phyloP scores from a whole-genome alignment of 441 rosid species.

The Aquilaria agallochum region DNA sequence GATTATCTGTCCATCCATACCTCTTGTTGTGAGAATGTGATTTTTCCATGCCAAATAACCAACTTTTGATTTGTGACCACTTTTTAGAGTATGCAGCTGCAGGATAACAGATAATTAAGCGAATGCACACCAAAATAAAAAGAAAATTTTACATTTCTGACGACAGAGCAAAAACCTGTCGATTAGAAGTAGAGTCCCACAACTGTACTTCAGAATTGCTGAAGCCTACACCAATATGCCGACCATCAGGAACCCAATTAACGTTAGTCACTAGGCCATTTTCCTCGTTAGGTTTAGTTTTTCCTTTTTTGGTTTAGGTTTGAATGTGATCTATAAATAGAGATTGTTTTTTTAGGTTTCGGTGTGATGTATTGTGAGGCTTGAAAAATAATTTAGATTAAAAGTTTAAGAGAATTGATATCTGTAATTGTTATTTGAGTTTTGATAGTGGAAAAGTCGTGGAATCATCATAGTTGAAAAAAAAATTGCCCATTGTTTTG shows the following conservation, averaged over 20 bases:
- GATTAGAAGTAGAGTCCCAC: conserved; percentile 36
- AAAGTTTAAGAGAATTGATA: too few relatives aligned
- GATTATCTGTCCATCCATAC: conserved; percentile 42
- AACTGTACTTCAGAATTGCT: conserved; percentile 35
- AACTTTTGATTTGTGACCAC: conserved; percentile 34
- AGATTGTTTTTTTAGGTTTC: too few relatives aligned
- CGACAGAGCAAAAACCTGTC: conserved; percentile 17
- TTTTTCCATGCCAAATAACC: conserved; percentile 43
- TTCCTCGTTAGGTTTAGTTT: conserved; percentile 12
- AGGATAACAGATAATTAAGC: neutral
- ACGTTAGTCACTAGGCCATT: conserved; percentile 37
- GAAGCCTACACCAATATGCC: conserved; percentile 36
- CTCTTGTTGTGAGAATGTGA: conserved; percentile 48
- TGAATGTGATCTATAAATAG: too few relatives aligned
- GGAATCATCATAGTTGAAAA: too few relatives aligned
- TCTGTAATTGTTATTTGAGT: too few relatives aligned
- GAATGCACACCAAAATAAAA: neutral
- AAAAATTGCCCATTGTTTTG: too few relatives aligned
- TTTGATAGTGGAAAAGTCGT: too few relatives aligned
- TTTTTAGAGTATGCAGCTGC: conserved; percentile 41
- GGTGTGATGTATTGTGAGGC: too few relatives aligned
- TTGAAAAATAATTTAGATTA: too few relatives aligned
- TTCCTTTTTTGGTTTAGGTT: too few relatives aligned
- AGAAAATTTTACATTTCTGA: too few relatives aligned
- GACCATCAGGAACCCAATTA: conserved; percentile 41